Percentiles rank a stretch among this genome's conserved stretches.
These are phyloP conservation scores for Phytophthora megakarya DNA, from an alignment of 352 stramenopile genomes.

Conservation along the genomic window DNA sequence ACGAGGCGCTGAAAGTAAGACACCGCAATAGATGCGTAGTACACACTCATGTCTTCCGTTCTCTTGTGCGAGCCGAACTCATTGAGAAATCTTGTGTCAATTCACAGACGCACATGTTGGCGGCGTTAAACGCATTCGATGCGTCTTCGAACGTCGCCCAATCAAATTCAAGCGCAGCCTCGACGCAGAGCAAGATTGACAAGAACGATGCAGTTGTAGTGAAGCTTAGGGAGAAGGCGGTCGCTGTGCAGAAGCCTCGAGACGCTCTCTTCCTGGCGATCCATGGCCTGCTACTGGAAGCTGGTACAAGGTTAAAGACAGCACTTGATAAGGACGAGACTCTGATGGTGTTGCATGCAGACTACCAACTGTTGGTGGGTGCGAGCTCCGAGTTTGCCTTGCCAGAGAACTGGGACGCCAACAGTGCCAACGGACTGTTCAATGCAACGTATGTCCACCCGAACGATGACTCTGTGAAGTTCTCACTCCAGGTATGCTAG, in stretches of 20 bases:
- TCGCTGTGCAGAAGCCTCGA: constrained; percentile 51
- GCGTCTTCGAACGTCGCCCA: constrained; percentile 8
- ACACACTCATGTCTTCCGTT: background rate
- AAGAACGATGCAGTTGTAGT: constrained; percentile 50
- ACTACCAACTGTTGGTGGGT: constrained; percentile 42
- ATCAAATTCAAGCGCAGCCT: background rate
- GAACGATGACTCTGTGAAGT: constrained; percentile 54
- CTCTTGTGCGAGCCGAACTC: constrained; percentile 1
- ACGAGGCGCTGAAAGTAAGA: constrained; percentile 41
- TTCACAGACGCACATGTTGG: constrained; percentile 71
- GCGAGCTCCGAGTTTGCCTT: constrained; percentile 38
- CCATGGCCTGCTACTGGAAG: constrained; percentile 73
- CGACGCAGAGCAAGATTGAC: constrained; percentile 26
- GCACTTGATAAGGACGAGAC: background rate
- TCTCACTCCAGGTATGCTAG: constrained; percentile 61
- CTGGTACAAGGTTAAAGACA: constrained; percentile 49
- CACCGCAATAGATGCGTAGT: background rate
- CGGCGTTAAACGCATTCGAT: constrained; percentile 58
- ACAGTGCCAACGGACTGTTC: constrained; percentile 68
- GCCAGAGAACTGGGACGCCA: constrained; percentile 62
- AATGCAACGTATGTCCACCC: constrained; percentile 57
- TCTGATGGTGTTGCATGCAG: constrained; percentile 28
- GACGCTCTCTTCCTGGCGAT: constrained; percentile 77
- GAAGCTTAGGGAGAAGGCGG: constrained; percentile 47
- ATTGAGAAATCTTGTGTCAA: constrained; percentile 22